Base-by-base conservation (phyloP, 2,329 filamentous ascomycete genomes). In the Monilinia fructicola region DNA sequence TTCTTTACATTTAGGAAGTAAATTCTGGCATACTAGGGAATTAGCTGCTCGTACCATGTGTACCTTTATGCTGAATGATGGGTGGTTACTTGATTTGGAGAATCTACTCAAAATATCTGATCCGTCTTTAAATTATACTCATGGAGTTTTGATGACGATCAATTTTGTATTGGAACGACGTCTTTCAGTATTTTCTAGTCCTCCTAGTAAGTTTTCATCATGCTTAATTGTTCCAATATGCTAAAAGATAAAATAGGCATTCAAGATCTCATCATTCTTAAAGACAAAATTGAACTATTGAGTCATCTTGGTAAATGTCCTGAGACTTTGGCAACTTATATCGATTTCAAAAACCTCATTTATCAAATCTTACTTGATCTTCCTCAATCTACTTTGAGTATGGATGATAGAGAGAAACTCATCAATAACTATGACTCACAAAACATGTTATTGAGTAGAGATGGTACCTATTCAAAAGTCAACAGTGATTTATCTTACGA, bases 11-110 rank as follows among this genome's bases (percentile, higher is more conserved):
- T 81, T 92, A 4, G 84, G 81, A 14, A 92, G 88, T 69, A 84
- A 84, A 0, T 85, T 92, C 23, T 95, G 92, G 92, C 90, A 93
- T 74, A 86, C 95, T 9, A 83, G 92, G 60, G 91, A 94, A 72
- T 92, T 93, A 76, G 90, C 91, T 0, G 90, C 91, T 0, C 83
- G 90, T 21, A 91, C 91, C 0, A 80, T 91, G 16, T 87, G 86
- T 73, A 87, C 86, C 0, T 86, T 89, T 68, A 77, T 88, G 28
- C 76, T 87, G 2, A 79, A 82, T 23, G 77, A 81, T 4, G 77
- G 79, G 31, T 87, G 85, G 84, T 74, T 83, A 0, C 75, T 67
- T 69, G 18, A 73, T 84, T 2, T 75, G 84, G 12, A 69, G 68
- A 4, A 58, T 4, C 63, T 76, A 4, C 54, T 70, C 12, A 67